A percentile compares a stretch with the other conserved stretches of the same genome.
Evolutionary conservation across 2,329 filamentous ascomycete species (phyloP).

Genomic region (Xylariaceae sp.): DNA sequence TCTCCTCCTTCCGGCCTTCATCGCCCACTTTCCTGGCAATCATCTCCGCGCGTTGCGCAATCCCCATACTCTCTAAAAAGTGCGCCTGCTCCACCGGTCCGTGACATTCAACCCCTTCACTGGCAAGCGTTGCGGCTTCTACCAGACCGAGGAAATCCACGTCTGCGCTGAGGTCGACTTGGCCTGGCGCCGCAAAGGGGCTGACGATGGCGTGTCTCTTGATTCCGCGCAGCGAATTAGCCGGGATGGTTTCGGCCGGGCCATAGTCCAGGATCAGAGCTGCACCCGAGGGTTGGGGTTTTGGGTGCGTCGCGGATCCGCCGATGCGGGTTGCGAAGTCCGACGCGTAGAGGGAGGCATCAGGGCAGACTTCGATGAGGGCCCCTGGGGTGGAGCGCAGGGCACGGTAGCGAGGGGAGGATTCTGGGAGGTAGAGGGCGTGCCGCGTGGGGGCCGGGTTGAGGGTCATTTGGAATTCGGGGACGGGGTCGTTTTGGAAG

Average conservation of each 20-base stretch:
- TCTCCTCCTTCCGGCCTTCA: slow-evolving; percentile 49
- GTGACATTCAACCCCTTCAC: slow-evolving; percentile 80
- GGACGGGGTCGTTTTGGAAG: slow-evolving; percentile 49
- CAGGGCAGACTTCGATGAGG: slow-evolving; percentile 84
- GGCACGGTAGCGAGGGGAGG: slow-evolving; percentile 70
- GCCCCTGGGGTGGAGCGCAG: slow-evolving; percentile 64
- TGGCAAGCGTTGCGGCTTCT: slow-evolving; percentile 71
- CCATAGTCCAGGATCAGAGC: slow-evolving; percentile 97
- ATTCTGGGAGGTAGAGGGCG: slow-evolving; percentile 76
- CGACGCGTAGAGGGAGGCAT: slow-evolving; percentile 71
- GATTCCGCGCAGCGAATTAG: slow-evolving; percentile 89
- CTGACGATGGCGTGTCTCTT: slow-evolving; percentile 68
- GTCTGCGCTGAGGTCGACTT: slow-evolving; percentile 84
- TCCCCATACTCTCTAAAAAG: slow-evolving; percentile 78
- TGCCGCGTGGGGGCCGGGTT: slow-evolving; percentile 73
- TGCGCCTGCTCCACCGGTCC: slow-evolving; percentile 81
- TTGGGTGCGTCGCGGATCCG: slow-evolving; percentile 52
- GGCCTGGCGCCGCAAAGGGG: slow-evolving; percentile 72
- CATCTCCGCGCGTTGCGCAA: slow-evolving; percentile 67
- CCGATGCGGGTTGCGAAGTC: slow-evolving; percentile 85
- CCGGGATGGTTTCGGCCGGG: slow-evolving; percentile 67
- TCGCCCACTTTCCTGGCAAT: slow-evolving; percentile 47
- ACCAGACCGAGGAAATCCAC: slow-evolving; percentile 88
- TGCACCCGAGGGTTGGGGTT: slow-evolving; percentile 66
- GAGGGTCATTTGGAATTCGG: slow-evolving; percentile 84